Evolutionary conservation across 2,329 filamentous ascomycete genomes (phyloP).

Genomic region (Diplodia sapinea): DNA sequence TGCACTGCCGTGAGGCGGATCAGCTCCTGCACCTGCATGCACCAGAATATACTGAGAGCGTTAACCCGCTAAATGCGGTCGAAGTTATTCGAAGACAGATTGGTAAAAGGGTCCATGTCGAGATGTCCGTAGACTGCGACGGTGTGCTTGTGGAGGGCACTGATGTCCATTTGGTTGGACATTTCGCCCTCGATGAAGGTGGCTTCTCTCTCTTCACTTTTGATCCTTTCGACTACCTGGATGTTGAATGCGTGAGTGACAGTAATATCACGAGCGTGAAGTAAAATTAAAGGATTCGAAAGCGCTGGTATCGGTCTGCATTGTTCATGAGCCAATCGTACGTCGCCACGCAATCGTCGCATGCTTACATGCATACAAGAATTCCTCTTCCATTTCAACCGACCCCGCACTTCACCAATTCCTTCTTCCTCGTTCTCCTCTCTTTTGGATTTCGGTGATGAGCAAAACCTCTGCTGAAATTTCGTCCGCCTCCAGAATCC

Average conservation of each 20-base stretch:
- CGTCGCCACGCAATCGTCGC: too few relatives aligned
- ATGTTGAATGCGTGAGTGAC: not conserved
- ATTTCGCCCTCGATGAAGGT: not conserved
- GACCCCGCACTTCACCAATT: too few relatives aligned
- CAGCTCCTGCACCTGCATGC: not conserved
- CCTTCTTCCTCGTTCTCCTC: too few relatives aligned
- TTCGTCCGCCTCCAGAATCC: too few relatives aligned
- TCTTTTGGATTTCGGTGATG: too few relatives aligned
- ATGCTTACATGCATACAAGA: too few relatives aligned
- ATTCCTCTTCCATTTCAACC: too few relatives aligned
- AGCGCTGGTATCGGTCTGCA: too few relatives aligned
- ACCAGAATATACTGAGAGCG: conserved; percentile 1
- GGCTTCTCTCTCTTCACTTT: not conserved
- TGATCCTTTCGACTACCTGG: not conserved
- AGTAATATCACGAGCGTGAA: too few relatives aligned
- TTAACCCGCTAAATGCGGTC: not conserved
- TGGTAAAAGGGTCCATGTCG: not conserved
- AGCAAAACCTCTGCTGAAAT: too few relatives aligned
- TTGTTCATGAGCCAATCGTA: too few relatives aligned
- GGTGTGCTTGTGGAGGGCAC: not conserved
- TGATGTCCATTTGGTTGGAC: not conserved
- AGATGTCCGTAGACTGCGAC: not conserved
- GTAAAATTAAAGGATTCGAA: too few relatives aligned
- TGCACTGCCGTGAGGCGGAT: conserved; percentile 1
- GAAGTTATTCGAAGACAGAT: not conserved